Conservation (phyloP, 1,284 basidiomycete genomes). For the Neonothopanus nambi region DNA sequence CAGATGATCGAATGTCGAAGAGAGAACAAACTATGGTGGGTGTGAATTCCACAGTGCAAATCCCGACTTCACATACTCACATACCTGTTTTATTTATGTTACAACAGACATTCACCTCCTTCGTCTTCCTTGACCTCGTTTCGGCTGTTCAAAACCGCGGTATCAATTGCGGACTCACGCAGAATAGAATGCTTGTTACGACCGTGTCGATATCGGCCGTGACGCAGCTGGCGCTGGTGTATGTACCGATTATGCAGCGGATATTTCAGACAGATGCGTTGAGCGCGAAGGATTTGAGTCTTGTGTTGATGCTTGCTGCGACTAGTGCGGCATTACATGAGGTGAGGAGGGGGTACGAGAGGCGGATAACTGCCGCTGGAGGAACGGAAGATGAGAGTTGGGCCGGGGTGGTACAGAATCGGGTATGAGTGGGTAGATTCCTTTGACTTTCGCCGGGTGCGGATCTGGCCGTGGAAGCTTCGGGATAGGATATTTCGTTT, state of each 20-base stretch:
- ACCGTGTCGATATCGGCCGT: conserved; percentile 86
- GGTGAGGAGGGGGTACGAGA: conserved; percentile 75
- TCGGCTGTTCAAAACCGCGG: conserved; percentile 95
- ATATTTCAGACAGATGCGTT: conserved; percentile 94
- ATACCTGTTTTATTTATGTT: not conserved
- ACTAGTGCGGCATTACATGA: conserved; percentile 80
- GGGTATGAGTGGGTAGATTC: conserved; percentile 1
- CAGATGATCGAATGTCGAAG: conserved; percentile 78
- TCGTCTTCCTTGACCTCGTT: conserved; percentile 95
- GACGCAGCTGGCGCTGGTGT: conserved; percentile 84
- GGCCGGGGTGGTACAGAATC: conserved; percentile 10
- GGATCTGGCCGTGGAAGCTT: too few species aligned
- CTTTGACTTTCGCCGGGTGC: too few species aligned
- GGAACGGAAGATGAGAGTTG: conserved; percentile 15
- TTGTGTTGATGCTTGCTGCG: conserved; percentile 72
- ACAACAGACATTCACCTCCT: conserved; percentile 88
- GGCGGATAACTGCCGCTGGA: conserved; percentile 5
- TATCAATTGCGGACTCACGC: conserved; percentile 73
- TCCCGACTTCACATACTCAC: conserved; percentile 9
- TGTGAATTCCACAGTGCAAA: conserved; percentile 14
- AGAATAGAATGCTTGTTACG: conserved; percentile 88
- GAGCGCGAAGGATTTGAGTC: conserved; percentile 64
- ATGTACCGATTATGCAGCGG: conserved; percentile 87
- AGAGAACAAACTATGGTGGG: conserved; percentile 94
- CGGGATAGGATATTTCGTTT: too few species aligned